A percentile compares a stretch with the other conserved stretches of the same genome.
These are phyloP conservation scores for Pontederia crassipes DNA, from an alignment of 176 grass and related monocot genomes.

Conservation along the genomic window DNA sequence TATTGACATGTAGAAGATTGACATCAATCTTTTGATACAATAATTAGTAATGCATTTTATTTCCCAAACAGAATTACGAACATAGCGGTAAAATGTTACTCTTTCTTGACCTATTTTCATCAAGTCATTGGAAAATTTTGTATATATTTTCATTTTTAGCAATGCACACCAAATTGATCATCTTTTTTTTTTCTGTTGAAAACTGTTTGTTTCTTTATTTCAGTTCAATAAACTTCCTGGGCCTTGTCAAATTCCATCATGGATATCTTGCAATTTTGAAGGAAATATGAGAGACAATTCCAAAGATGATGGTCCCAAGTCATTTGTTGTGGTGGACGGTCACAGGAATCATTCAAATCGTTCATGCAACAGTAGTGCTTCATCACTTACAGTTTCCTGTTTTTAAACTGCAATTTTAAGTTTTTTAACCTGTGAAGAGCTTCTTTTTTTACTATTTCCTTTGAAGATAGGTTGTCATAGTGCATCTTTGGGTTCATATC, in stretches of 20 bases:
- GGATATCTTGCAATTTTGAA: constrained; percentile 79
- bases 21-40: too few species aligned
- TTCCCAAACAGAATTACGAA: too few species aligned
- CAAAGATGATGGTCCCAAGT: constrained; percentile 34
- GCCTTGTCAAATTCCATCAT: constrained; percentile 64
- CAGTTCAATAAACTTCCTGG: constrained; percentile 75
- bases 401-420: too few species aligned
- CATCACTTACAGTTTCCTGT: background rate
- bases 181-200: constrained; percentile 3
- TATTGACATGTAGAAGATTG: too few species aligned
- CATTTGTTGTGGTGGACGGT: constrained; percentile 18
- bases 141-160: too few species aligned
- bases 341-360: constrained; percentile 8
- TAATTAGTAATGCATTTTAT: too few species aligned
- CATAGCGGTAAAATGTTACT: too few species aligned
- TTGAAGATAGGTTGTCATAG: constrained; percentile 11
- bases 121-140: too few species aligned
- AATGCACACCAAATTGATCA: background rate
- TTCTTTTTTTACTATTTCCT: background rate
- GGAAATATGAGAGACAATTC: constrained; percentile 41
- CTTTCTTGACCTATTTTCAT: too few species aligned
- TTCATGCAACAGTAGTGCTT: constrained; percentile 14
- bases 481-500: constrained; percentile 15
- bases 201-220: constrained; percentile 21
- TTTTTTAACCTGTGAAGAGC: background rate